These are phyloP conservation scores for Sclerotinia sclerotiorum DNA, from an alignment of 2,329 filamentous ascomycete genomes.

Conservation along the genomic window DNA sequence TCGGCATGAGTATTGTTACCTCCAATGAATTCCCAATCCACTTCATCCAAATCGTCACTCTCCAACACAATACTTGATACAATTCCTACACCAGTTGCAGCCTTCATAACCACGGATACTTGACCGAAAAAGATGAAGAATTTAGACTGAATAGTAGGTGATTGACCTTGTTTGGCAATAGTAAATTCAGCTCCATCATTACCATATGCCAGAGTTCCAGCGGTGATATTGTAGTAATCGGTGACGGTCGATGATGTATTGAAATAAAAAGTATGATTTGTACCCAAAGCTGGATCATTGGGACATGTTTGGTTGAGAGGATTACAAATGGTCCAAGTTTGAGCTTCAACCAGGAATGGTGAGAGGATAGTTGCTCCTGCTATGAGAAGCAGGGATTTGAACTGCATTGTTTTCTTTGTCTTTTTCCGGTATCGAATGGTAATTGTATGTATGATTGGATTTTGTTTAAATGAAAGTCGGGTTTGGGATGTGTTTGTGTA, in stretches of 20 bases:
- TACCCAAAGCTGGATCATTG: slow-evolving; percentile 68
- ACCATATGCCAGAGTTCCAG: slow-evolving; percentile 63
- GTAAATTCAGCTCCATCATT: slow-evolving; percentile 69
- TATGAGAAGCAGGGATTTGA: slow-evolving; percentile 28
- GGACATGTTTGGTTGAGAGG: slow-evolving; percentile 71
- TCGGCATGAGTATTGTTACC: slow-evolving; percentile 61
- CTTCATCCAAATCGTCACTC: slow-evolving; percentile 81
- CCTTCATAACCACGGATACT: slow-evolving; percentile 76
- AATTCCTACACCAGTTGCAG: slow-evolving; percentile 71
- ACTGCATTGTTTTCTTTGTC: slow-evolving; percentile 30
- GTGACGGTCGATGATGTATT: slow-evolving; percentile 54
- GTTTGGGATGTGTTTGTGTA: neutral
- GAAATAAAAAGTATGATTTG: slow-evolving; percentile 62
- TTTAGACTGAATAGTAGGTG: slow-evolving; percentile 74
- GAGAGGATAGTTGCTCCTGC: slow-evolving; percentile 27
- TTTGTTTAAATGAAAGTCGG: neutral
- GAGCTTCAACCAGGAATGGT: slow-evolving; percentile 56
- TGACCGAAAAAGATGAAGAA: slow-evolving; percentile 87
- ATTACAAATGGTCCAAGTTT: slow-evolving; percentile 77
- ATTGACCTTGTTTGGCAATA: slow-evolving; percentile 67
- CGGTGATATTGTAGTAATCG: slow-evolving; percentile 68
- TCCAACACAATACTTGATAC: slow-evolving; percentile 81
- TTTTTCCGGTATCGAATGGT: neutral
- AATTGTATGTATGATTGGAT: neutral
- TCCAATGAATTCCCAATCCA: slow-evolving; percentile 84